Evolutionary conservation across 179 eudicot species (phyloP).

Genomic region (Corrigiola litoralis): DNA sequence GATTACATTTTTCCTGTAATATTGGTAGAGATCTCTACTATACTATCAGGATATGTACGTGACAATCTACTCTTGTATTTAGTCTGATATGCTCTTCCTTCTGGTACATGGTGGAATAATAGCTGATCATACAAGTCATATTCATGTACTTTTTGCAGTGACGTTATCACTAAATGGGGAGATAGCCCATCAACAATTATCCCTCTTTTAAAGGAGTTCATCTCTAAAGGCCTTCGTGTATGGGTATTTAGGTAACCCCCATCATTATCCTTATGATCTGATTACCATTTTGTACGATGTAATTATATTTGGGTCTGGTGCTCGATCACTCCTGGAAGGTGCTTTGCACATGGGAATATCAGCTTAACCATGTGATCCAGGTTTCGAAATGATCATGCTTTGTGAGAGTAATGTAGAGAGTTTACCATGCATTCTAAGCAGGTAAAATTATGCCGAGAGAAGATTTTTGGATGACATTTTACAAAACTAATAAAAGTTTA

Average conservation of each 20-base stretch:
- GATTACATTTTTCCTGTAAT: not conserved
- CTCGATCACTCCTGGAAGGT: too few relatives aligned
- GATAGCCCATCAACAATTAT: slow-evolving; percentile 47
- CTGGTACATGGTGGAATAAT: not conserved
- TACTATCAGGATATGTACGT: not conserved
- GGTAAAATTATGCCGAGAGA: too few relatives aligned
- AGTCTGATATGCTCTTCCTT: not conserved
- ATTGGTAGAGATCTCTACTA: too few relatives aligned
- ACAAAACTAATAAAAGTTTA: too few relatives aligned
- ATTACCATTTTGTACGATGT: not conserved
- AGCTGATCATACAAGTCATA: not conserved
- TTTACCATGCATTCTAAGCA: too few relatives aligned
- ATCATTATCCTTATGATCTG: not conserved
- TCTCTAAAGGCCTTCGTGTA: slow-evolving; percentile 52
- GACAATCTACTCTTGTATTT: not conserved
- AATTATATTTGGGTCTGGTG: not conserved
- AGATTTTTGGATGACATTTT: too few relatives aligned
- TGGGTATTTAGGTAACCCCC: slow-evolving; percentile 57
- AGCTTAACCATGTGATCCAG: not conserved
- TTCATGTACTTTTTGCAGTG: slow-evolving; percentile 25
- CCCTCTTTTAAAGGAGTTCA: slow-evolving; percentile 48
- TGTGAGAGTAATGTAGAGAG: too few relatives aligned
- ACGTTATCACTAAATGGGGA: slow-evolving; percentile 24
- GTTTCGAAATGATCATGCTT: not conserved
- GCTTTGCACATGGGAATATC: slow-evolving; percentile 6